These are phyloP conservation scores for Candida multigemmis DNA, from an alignment of 805 yeast genomes.

Conservation along the genomic window DNA sequence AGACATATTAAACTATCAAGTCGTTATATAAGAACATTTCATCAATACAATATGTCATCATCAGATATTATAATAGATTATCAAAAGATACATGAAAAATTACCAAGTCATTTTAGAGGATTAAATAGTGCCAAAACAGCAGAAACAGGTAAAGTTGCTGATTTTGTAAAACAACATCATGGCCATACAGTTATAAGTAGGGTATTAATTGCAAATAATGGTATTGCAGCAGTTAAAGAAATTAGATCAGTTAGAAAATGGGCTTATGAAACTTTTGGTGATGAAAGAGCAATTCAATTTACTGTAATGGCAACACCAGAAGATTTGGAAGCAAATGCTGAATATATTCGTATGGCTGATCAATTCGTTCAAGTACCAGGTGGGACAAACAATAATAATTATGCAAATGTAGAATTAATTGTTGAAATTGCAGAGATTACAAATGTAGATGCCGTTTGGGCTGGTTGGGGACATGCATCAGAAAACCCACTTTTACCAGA, in stretches of 20 bases:
- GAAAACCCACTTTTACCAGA: slow-evolving; percentile 96
- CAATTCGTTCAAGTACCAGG: slow-evolving; percentile 98
- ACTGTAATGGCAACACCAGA: slow-evolving; percentile 99
- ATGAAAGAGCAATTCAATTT: slow-evolving; percentile 87
- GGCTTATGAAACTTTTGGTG: slow-evolving; percentile 98
- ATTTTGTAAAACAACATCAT: slow-evolving; percentile 73
- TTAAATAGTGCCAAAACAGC: slow-evolving; percentile 69
- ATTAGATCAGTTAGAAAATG: slow-evolving; percentile 96
- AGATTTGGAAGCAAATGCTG: slow-evolving; percentile 93
- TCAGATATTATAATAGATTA: too few relatives aligned
- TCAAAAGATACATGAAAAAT: slow-evolving; percentile 17
- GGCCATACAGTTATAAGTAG: slow-evolving; percentile 94
- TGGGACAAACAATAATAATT: slow-evolving; percentile 96
- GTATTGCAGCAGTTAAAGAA: slow-evolving; percentile 99
- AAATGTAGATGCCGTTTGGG: slow-evolving; percentile 98
- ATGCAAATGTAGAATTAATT: slow-evolving; percentile 95
- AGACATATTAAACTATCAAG: too few relatives aligned
- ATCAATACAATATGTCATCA: too few relatives aligned
- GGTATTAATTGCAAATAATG: slow-evolving; percentile 92
- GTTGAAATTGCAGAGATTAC: slow-evolving; percentile 97
- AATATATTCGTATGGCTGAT: slow-evolving; percentile 98
- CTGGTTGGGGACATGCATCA: slow-evolving; percentile 99
- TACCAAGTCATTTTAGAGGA: slow-evolving; percentile 77
- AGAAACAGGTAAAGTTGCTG: slow-evolving; percentile 69
- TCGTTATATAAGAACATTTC: too few relatives aligned